These are phyloP conservation scores for Rhodosporidiobolus odoratus DNA, from an alignment of 768 basidiomycete genomes.

Conservation along the genomic window DNA sequence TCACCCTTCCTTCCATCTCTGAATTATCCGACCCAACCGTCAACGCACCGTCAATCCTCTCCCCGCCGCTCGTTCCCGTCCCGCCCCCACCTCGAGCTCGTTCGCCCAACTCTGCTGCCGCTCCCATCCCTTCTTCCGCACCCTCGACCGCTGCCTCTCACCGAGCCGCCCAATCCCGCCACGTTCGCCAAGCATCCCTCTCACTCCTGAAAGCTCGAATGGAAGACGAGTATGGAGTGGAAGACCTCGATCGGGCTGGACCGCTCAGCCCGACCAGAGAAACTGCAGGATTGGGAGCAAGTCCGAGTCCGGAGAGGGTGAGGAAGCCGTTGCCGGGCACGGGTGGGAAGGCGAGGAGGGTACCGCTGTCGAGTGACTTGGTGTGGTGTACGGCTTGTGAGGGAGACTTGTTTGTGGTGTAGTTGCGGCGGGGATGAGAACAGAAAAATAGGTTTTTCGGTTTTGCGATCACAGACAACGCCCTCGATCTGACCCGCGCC, in stretches of 20 bases:
- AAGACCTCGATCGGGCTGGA: neutral
- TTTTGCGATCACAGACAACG: neutral
- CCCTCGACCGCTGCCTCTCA: neutral
- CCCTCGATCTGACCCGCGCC: neutral
- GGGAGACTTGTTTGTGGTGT: conserved; percentile 5
- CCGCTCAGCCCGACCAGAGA: neutral
- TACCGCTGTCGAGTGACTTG: conserved; percentile 15
- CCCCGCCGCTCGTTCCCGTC: conserved; percentile 4
- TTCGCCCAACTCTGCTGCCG: neutral
- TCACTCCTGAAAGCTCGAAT: conserved; percentile 77
- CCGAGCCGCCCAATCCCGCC: conserved; percentile 3
- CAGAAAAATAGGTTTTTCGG: neutral
- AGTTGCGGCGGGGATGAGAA: neutral
- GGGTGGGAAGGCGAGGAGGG: neutral
- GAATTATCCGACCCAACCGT: neutral
- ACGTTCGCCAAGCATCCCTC: conserved; percentile 22
- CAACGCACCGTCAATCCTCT: neutral
- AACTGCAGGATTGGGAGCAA: neutral
- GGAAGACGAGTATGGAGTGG: conserved; percentile 58
- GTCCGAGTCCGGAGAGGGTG: neutral
- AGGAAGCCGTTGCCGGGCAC: neutral
- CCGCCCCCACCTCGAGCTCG: neutral
- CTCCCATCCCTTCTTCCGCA: neutral
- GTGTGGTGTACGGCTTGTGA: conserved; percentile 13
- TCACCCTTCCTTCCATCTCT: conserved; percentile 4